Percentiles rank a stretch among this genome's conserved stretches.
These are phyloP conservation scores for Hymenoscyphus infarciens DNA, from an alignment of 2,329 filamentous ascomycete species.

Conservation along the genomic window DNA sequence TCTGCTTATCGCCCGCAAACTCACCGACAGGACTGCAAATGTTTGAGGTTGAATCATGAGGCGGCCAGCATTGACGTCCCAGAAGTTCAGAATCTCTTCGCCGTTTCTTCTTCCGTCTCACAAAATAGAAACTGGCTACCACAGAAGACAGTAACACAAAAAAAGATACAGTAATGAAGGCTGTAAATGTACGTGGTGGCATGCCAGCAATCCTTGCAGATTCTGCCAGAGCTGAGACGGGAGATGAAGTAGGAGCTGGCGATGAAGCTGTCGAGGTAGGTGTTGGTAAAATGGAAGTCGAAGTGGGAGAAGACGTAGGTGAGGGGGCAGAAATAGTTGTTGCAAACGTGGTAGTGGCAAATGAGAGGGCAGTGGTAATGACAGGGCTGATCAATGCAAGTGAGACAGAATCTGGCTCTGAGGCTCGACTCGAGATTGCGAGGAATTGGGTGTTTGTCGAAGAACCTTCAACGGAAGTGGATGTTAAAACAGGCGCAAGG, in stretches of 20 bases:
- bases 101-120: constrained; percentile 5
- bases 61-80: not conserved
- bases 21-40: not conserved
- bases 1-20: no score
- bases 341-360: not conserved
- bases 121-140: not conserved
- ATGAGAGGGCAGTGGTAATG: not conserved
- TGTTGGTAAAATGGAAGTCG: not conserved
- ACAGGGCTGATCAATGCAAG: not conserved
- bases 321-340: not conserved
- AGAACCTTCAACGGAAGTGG: no score
- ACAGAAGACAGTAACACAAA: not conserved
- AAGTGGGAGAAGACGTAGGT: not conserved
- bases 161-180: not conserved
- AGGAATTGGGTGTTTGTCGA: no score
- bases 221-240: not conserved
- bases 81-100: not conserved
- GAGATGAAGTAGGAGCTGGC: not conserved
- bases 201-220: constrained; percentile 1
- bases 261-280: not conserved
- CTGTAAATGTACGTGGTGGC: constrained; percentile 3
- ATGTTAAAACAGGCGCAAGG: no score
- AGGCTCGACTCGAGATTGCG: no score
- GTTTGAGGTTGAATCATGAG: not conserved
- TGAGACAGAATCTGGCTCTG: no score